phyloP scores from a whole-genome alignment of 129 eudicot genomes.

The Flaveria robusta region DNA sequence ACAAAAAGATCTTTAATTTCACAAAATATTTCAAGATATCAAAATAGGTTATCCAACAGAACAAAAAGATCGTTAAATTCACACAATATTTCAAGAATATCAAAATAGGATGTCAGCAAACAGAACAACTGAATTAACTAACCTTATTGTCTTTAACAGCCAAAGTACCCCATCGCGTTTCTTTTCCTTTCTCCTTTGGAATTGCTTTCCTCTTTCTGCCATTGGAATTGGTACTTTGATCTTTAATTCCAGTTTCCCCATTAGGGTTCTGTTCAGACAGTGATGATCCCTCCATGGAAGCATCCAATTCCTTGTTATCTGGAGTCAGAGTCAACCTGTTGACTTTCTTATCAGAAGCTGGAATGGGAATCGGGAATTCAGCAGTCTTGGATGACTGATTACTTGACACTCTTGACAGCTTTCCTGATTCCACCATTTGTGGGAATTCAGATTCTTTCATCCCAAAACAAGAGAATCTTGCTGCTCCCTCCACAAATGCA shows the following conservation, averaged over 20 bases:
- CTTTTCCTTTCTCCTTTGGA: constrained; percentile 66
- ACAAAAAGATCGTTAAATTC: too few relatives aligned
- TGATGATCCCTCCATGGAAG: constrained; percentile 77
- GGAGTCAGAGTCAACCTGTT: constrained; percentile 14
- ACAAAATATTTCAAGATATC: not conserved
- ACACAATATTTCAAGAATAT: not conserved
- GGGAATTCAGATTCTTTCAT: constrained; percentile 21
- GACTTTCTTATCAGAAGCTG: constrained; percentile 43
- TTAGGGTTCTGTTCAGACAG: constrained; percentile 69
- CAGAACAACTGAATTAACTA: constrained; percentile 16
- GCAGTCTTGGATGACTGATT: constrained; percentile 39
- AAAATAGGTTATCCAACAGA: not conserved
- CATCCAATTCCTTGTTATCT: constrained; percentile 42
- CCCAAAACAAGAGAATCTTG: constrained; percentile 59
- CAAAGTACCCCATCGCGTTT: constrained; percentile 29
- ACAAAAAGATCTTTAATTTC: too few relatives aligned
- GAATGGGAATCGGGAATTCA: constrained; percentile 43
- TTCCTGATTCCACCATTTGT: constrained; percentile 42
- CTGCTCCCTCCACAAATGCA: constrained; percentile 81
- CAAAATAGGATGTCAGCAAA: constrained; percentile 3
- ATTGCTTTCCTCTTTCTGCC: constrained; percentile 63
- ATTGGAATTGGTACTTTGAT: constrained; percentile 38
- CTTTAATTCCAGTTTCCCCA: constrained; percentile 46
- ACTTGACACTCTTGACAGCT: constrained; percentile 44
- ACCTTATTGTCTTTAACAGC: constrained; percentile 51